These are phyloP conservation scores for Globisporangium okanoganense DNA, from an alignment of 352 stramenopile genomes.

Conservation along the genomic window DNA sequence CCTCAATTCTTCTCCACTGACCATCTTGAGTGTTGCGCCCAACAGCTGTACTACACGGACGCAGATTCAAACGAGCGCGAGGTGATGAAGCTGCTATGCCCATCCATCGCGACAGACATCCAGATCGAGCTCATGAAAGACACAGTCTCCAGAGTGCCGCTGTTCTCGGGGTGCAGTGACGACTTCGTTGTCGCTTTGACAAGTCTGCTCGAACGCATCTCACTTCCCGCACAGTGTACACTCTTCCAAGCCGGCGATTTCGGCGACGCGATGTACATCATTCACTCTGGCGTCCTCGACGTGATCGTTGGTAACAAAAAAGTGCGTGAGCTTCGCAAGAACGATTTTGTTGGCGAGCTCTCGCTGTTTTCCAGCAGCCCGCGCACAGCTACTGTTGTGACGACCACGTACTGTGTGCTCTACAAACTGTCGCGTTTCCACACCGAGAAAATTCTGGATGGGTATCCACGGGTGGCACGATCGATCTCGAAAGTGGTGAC, in stretches of 20 bases:
- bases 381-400: conserved; percentile 50
- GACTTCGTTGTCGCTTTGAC: conserved; percentile 59
- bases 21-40: conserved; percentile 2
- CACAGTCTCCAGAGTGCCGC: conserved; percentile 42
- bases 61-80: conserved; percentile 69
- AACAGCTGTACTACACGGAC: conserved; percentile 61
- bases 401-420: conserved; percentile 62
- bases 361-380: conserved; percentile 59
- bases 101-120: conserved; percentile 72
- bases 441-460: conserved; percentile 44
- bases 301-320: conserved; percentile 52
- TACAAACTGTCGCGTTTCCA: conserved; percentile 72
- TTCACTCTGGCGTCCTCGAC: conserved; percentile 64
- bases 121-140: conserved; percentile 62
- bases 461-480: conserved; percentile 38
- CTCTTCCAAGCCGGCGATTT: conserved; percentile 53
- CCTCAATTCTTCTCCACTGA: neutral
- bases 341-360: conserved; percentile 65
- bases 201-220: conserved; percentile 58
- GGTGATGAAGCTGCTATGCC: conserved; percentile 60
- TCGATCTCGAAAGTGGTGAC: conserved; percentile 27
- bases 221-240: conserved; percentile 48
- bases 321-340: conserved; percentile 70
- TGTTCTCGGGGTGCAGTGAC: conserved; percentile 55
- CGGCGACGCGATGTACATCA: conserved; percentile 76